A percentile compares a stretch with the other conserved stretches of the same genome.
Conservation (phyloP, 2,329 filamentous ascomycete genomes). For the Pestalotiopsis fici region DNA sequence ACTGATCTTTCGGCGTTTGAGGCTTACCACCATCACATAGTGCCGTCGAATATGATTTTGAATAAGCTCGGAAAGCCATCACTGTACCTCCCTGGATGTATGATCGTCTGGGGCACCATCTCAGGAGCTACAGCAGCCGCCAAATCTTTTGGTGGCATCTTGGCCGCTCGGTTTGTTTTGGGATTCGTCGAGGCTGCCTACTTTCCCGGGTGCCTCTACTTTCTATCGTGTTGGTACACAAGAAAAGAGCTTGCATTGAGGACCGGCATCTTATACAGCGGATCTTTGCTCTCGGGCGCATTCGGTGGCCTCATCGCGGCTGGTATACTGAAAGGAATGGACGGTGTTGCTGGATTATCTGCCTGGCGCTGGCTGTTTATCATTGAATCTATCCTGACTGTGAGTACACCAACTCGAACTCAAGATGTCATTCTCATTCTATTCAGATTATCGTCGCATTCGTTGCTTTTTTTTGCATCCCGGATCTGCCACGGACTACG, state of each 20-base stretch:
- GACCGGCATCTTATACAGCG: conserved; percentile 55
- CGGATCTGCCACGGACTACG: conserved; percentile 4
- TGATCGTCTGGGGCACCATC: conserved; percentile 43
- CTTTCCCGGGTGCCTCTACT: conserved; percentile 50
- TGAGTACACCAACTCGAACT: neutral
- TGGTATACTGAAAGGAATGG: conserved; percentile 56
- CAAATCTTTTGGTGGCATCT: conserved; percentile 34
- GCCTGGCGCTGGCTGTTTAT: conserved; percentile 48
- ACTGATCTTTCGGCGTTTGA: neutral
- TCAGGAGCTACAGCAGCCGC: conserved; percentile 40
- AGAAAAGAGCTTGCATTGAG: conserved; percentile 53
- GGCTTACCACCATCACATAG: neutral
- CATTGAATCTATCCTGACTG: conserved; percentile 1
- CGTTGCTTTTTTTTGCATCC: neutral
- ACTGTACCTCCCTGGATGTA: conserved; percentile 40
- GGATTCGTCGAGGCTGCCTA: conserved; percentile 45
- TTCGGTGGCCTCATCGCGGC: conserved; percentile 55
- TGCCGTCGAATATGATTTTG: conserved; percentile 41
- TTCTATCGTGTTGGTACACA: conserved; percentile 56
- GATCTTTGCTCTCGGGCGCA: conserved; percentile 57
- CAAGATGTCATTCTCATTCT: neutral
- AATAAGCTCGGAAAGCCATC: conserved; percentile 42
- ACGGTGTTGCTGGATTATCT: conserved; percentile 45
- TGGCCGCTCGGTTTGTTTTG: conserved; percentile 38
- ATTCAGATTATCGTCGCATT: neutral